Conservation (phyloP, 1,284 basidiomycete species). For the Ganoderma multipileum region DNA sequence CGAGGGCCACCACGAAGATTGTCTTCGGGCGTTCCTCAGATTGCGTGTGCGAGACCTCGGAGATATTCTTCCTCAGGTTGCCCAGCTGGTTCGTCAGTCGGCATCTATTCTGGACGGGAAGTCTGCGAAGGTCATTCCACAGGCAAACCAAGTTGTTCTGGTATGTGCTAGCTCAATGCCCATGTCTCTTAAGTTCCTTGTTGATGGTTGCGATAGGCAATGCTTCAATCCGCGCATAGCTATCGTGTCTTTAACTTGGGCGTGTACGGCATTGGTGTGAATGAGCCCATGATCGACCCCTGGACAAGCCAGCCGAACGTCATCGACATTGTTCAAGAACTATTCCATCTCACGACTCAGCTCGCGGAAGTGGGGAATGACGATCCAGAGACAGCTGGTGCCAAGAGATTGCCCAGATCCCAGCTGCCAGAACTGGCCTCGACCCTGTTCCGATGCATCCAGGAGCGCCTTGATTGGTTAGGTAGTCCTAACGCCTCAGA, state of each 20-base stretch:
- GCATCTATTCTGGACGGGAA: constrained; percentile 49
- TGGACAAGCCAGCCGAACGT: constrained; percentile 83
- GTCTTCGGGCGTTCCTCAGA: constrained; percentile 88
- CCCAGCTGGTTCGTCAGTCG: constrained; percentile 51
- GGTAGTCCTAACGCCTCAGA: constrained; percentile 55
- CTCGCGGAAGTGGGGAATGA: constrained; percentile 48
- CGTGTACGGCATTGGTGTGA: constrained; percentile 78
- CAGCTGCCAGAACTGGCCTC: constrained; percentile 80
- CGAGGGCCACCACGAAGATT: constrained; percentile 74
- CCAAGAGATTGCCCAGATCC: constrained; percentile 48
- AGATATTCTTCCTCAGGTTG: constrained; percentile 59
- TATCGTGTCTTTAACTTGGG: constrained; percentile 76
- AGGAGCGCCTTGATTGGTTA: constrained; percentile 77
- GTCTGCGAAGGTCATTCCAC: constrained; percentile 57
- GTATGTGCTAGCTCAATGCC: constrained; percentile 48
- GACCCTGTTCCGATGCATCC: constrained; percentile 73
- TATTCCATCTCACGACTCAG: constrained; percentile 76
- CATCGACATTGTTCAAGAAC: constrained; percentile 73
- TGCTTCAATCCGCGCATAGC: constrained; percentile 74
- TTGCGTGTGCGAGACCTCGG: constrained; percentile 69
- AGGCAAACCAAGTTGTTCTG: constrained; percentile 77
- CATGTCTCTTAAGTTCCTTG: background rate
- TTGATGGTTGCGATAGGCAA: constrained; percentile 53
- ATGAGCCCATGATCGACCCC: constrained; percentile 68
- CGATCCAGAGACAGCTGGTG: constrained; percentile 33